phyloP scores from a whole-genome alignment of 2,329 filamentous ascomycete species.

The Aquanectria penicillioides region DNA sequence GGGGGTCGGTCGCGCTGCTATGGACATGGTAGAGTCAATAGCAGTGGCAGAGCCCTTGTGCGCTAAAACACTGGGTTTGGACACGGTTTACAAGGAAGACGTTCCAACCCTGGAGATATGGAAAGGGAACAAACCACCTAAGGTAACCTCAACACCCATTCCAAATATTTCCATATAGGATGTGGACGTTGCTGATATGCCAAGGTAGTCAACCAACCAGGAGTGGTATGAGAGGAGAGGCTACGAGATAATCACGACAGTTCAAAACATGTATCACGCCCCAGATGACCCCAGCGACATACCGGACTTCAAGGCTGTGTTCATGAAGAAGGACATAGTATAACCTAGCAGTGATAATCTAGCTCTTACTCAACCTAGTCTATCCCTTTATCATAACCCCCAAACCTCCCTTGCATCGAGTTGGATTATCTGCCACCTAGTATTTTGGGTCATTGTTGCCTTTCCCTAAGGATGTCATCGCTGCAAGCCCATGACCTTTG shows the following conservation, averaged over 20 bases:
- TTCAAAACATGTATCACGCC: slow-evolving; percentile 25
- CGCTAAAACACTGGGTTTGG: slow-evolving; percentile 39
- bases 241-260: slow-evolving; percentile 36
- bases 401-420: too few species aligned
- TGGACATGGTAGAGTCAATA: slow-evolving; percentile 43
- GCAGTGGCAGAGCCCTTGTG: slow-evolving; percentile 36
- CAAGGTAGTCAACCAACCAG: slow-evolving; percentile 38
- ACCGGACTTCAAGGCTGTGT: slow-evolving; percentile 13
- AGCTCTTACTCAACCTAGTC: too few species aligned
- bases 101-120: slow-evolving; percentile 13
- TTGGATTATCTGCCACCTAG: too few species aligned
- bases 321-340: slow-evolving; percentile 23
- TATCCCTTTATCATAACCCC: too few species aligned
- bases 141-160: slow-evolving; percentile 8
- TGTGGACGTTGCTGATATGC: not conserved
- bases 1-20: slow-evolving; percentile 42
- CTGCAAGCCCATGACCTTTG: not conserved
- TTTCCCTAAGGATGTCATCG: slow-evolving; percentile 1
- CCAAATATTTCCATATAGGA: not conserved
- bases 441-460: not conserved
- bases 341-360: too few species aligned
- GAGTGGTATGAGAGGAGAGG: slow-evolving; percentile 44
- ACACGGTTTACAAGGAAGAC: slow-evolving; percentile 40
- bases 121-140: slow-evolving; percentile 7
- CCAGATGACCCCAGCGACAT: not conserved